Evolutionary conservation across 176 grass and related monocot species (phyloP).

Genomic region (Oryza officinalis): DNA sequence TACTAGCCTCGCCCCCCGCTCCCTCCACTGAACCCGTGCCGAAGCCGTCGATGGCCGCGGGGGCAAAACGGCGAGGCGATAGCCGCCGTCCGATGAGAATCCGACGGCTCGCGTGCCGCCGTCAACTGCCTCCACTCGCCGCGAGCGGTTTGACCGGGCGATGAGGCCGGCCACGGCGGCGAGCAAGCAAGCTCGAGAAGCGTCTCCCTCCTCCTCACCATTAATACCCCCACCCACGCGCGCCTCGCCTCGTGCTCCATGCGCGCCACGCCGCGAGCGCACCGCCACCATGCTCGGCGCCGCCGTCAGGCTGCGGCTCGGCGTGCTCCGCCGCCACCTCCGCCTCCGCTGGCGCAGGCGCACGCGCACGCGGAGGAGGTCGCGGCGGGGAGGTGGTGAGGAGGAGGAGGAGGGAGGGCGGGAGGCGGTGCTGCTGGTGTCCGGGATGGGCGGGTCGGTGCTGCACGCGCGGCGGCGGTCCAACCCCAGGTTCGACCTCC

Average conservation of each 20-base stretch:
- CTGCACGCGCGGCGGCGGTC: constrained; percentile 78
- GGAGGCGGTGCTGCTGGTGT: constrained; percentile 82
- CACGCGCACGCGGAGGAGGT: neutral
- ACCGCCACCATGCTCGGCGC: constrained; percentile 43
- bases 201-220: neutral
- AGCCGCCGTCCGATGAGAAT: neutral
- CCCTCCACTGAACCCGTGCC: no score
- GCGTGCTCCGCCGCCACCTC: constrained; percentile 26
- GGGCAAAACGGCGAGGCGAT: neutral
- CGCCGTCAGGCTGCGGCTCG: constrained; percentile 45
- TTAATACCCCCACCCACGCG: constrained; percentile 28
- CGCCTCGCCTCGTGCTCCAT: neutral
- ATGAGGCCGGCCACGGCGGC: neutral
- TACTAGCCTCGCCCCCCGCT: no score
- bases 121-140: neutral
- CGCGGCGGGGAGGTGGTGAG: neutral
- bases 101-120: no score
- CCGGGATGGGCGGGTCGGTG: constrained; percentile 87
- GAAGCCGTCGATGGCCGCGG: neutral
- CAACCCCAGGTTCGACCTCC: constrained; percentile 46
- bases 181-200: neutral
- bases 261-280: neutral
- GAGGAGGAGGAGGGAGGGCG: constrained; percentile 12
- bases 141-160: neutral
- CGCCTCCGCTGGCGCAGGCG: constrained; percentile 16